phyloP scores from a whole-genome alignment of 495 filamentous ascomycete genomes.

The Lindgomyces ingoldianus region DNA sequence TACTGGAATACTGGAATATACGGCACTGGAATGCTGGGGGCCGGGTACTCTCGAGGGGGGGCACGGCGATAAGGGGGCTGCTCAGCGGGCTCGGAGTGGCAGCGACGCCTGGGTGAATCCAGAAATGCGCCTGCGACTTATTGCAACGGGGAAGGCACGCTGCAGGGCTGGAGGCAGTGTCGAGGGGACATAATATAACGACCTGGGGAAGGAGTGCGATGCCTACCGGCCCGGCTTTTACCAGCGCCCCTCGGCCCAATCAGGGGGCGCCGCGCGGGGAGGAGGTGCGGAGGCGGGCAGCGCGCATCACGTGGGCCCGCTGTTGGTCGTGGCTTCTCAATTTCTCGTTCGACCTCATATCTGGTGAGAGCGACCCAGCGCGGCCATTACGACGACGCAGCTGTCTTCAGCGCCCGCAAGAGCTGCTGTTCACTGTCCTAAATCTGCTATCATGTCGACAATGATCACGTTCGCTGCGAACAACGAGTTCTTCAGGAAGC shows the following conservation, averaged over 20 bases:
- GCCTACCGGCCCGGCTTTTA: not conserved
- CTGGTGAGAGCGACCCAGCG: constrained; percentile 1
- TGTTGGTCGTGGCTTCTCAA: not conserved
- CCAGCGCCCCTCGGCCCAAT: constrained; percentile 7
- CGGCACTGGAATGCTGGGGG: no score
- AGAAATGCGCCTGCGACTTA: not conserved
- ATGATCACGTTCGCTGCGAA: constrained; percentile 44
- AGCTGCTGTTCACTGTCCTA: not conserved
- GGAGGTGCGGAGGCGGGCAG: constrained; percentile 24
- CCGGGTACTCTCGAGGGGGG: not conserved
- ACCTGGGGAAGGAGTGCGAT: not conserved
- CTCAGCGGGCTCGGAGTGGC: no score
- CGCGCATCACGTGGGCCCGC: constrained; percentile 14
- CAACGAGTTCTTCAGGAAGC: constrained; percentile 41
- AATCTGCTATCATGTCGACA: constrained; percentile 33
- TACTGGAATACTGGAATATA: not conserved
- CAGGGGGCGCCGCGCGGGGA: constrained; percentile 3
- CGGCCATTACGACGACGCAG: not conserved
- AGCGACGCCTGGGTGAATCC: not conserved
- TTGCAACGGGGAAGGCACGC: not conserved
- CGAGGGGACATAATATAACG: not conserved
- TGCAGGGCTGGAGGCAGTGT: not conserved
- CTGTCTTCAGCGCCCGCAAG: not conserved
- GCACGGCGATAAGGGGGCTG: no score
- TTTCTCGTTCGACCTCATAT: constrained; percentile 17